Conservation (phyloP, 345 rosid genomes). For the Corchorus capsularis region DNA sequence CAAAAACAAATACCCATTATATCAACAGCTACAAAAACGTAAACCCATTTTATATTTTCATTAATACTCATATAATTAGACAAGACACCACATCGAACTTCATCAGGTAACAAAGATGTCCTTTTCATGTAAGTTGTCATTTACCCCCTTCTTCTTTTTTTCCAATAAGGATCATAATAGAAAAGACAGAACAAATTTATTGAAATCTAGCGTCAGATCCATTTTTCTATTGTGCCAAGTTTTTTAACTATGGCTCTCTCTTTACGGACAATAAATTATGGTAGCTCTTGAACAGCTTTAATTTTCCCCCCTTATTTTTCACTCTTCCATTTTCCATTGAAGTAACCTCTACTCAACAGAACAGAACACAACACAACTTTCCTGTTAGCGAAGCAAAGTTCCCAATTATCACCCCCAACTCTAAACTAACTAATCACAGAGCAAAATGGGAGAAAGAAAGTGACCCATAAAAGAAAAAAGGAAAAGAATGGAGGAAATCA, state of each 20-base stretch:
- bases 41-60: not conserved
- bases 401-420: not conserved
- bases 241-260: not conserved
- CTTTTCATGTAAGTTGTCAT: not conserved
- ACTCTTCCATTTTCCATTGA: not conserved
- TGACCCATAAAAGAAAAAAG: not conserved
- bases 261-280: not conserved
- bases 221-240: too few relatives aligned
- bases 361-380: not conserved
- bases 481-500: not conserved
- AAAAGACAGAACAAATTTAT: not conserved
- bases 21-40: not conserved
- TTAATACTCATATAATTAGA: not conserved
- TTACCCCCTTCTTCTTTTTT: not conserved
- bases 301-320: not conserved
- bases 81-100: too few relatives aligned
- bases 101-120: not conserved
- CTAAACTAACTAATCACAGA: not conserved
- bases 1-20: not conserved
- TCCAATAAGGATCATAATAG: too few relatives aligned
- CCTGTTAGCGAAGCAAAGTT: not conserved
- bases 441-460: not conserved
- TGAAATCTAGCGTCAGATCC: not conserved
- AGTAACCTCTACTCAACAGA: not conserved
- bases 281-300: not conserved